These are phyloP conservation scores for Russula sp. DNA, from an alignment of 768 basidiomycete genomes.

Conservation along the genomic window DNA sequence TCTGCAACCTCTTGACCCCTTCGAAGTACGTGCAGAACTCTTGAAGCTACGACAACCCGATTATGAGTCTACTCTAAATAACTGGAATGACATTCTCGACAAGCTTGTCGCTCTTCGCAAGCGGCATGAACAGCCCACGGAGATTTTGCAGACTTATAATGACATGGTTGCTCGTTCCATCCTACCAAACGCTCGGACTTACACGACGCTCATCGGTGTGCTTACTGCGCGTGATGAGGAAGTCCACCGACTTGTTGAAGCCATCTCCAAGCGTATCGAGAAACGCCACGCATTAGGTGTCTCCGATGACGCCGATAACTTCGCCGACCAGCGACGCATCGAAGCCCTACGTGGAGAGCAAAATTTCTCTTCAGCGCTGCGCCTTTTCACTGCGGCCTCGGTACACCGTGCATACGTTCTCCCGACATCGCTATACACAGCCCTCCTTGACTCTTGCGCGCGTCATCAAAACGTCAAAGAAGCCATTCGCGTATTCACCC, in stretches of 20 bases:
- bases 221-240: constrained; percentile 66
- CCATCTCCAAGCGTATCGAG: constrained; percentile 33
- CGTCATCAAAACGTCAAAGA: constrained; percentile 49
- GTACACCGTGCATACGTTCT: constrained; percentile 34
- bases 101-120: constrained; percentile 44
- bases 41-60: constrained; percentile 20
- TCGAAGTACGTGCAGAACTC: constrained; percentile 34
- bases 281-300: constrained; percentile 36
- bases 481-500: constrained; percentile 59
- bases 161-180: constrained; percentile 58
- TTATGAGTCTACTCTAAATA: constrained; percentile 36
- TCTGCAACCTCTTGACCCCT: neutral
- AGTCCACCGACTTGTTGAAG: constrained; percentile 39
- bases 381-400: constrained; percentile 60
- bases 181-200: constrained; percentile 58
- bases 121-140: constrained; percentile 47
- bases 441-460: constrained; percentile 58
- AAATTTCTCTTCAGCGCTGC: constrained; percentile 65
- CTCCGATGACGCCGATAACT: constrained; percentile 29
- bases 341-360: constrained; percentile 51
- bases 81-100: constrained; percentile 60
- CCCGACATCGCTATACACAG: constrained; percentile 39
- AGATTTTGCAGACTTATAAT: constrained; percentile 64
- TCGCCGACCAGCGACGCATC: constrained; percentile 37
- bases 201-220: constrained; percentile 51